Conservation (phyloP, 805 yeast species). For the Candida berthetii region DNA sequence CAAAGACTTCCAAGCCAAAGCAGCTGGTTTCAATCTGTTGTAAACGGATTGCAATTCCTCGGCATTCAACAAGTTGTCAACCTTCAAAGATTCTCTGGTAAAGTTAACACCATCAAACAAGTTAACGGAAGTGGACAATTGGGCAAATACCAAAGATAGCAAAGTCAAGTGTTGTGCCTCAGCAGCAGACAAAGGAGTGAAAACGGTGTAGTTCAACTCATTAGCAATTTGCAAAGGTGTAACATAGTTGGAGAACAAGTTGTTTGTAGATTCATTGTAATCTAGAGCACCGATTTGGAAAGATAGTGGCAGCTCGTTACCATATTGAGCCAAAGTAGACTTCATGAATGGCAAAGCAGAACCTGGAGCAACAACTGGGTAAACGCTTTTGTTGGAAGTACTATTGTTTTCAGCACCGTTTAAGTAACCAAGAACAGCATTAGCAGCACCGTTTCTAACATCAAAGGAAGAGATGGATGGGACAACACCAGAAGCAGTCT, state of each 20-base stretch:
- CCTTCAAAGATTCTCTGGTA: constrained; percentile 36
- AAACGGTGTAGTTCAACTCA: constrained; percentile 56
- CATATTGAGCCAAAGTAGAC: constrained; percentile 37
- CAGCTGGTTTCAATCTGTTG: constrained; percentile 28
- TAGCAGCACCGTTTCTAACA: constrained; percentile 80
- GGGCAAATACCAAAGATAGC: constrained; percentile 58
- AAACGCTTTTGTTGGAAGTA: constrained; percentile 22
- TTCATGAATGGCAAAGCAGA: constrained; percentile 65
- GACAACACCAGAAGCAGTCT: constrained; percentile 47
- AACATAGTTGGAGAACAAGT: constrained; percentile 59
- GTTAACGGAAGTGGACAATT: constrained; percentile 51
- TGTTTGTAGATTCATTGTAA: constrained; percentile 46
- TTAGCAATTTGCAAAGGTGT: constrained; percentile 58
- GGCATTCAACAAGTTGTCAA: constrained; percentile 36
- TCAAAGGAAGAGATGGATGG: constrained; percentile 59
- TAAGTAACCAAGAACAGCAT: constrained; percentile 69
- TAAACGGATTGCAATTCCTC: constrained; percentile 33
- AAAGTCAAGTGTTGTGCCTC: constrained; percentile 68
- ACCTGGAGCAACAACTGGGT: constrained; percentile 54
- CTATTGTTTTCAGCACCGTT: constrained; percentile 16
- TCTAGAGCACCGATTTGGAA: constrained; percentile 75
- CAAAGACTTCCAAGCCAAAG: constrained; percentile 16
- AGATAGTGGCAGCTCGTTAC: constrained; percentile 45
- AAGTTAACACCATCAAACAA: constrained; percentile 77
- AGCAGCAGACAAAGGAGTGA: constrained; percentile 54